A percentile compares a stretch with the other conserved stretches of the same genome.
Evolutionary conservation across 805 yeast species (phyloP).

Genomic region (Lachancea waltii): DNA sequence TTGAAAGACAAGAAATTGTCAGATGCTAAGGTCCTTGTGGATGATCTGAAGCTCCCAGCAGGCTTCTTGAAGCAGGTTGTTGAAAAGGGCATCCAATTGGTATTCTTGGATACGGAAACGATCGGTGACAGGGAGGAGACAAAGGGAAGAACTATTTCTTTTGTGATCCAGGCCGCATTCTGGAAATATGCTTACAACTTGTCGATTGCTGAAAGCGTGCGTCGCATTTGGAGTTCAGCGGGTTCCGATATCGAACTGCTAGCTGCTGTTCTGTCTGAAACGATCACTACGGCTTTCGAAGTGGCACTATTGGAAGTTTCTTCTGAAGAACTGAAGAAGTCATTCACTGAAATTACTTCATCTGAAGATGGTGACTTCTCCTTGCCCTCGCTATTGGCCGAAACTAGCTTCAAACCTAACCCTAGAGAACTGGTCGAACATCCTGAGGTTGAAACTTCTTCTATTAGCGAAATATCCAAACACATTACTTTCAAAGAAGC

Average conservation of each 20-base stretch:
- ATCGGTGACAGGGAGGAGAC: slow-evolving; percentile 66
- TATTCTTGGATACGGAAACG: slow-evolving; percentile 53
- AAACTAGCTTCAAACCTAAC: slow-evolving; percentile 60
- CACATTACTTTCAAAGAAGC: slow-evolving; percentile 79
- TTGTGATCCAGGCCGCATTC: slow-evolving; percentile 73
- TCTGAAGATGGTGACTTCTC: slow-evolving; percentile 28
- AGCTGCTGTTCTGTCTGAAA: slow-evolving; percentile 61
- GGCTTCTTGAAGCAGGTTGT: slow-evolving; percentile 48
- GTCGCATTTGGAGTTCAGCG: slow-evolving; percentile 72
- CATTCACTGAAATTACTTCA: slow-evolving; percentile 30
- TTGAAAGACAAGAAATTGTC: slow-evolving; percentile 22
- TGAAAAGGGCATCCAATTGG: slow-evolving; percentile 45
- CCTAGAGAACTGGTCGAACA: slow-evolving; percentile 41
- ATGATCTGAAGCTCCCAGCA: slow-evolving; percentile 43
- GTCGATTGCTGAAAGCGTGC: slow-evolving; percentile 55
- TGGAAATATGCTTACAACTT: slow-evolving; percentile 62
- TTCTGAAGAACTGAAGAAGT: slow-evolving; percentile 17
- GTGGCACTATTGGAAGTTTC: slow-evolving; percentile 25
- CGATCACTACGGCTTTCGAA: slow-evolving; percentile 51
- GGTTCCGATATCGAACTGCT: slow-evolving; percentile 78
- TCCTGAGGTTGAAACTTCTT: slow-evolving; percentile 32
- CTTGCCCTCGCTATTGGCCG: slow-evolving; percentile 50
- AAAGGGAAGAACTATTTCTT: slow-evolving; percentile 64
- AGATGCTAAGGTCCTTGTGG: slow-evolving; percentile 41
- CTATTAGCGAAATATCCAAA: slow-evolving; percentile 52